Base-by-base conservation (phyloP, 352 stramenopile species). In the Phytophthora sp. region DNA sequence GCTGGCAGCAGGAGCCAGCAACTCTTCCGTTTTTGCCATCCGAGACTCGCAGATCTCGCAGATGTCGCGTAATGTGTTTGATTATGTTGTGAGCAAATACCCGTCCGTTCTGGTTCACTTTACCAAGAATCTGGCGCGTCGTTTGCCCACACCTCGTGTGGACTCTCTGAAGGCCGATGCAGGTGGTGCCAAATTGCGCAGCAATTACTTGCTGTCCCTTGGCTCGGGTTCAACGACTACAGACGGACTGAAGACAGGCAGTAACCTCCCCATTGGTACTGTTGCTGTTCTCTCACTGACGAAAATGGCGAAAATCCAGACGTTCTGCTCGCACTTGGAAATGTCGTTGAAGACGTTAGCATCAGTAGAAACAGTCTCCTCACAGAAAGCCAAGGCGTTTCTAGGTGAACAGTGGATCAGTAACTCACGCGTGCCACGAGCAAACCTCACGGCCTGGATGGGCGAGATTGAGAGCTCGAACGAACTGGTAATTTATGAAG, bases 31-130 rank as follows among this genome's bases (percentile, higher is more conserved):
- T 26, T 94, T 94, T 73, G 86, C 88, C 4, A 87, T 94, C 49
- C 88, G 88, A 27, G 88, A 96, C 57, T 96, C 84, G 0, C 84
- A 94, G 52, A 93, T 96, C 44, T 88, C 86, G n/a, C 79, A 93
- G 47, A 96, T 96, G 88, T 88, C 88, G 2, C 77, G 86, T 8
- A 89, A 87, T 52, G 86, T 96, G 21, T 94, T 96, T 38, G 88
- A 96, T 62, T 96, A 88, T 54, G 73, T 96, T 16, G 80, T 96
- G 46, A 89, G 71, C 45, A 73, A 79, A 11, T 62, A 85, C 29
- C 86, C 88, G 20, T 83, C 70, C 0, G 88, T 94, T 1, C 57
- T 96, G 11, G 64, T 94, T 41, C 83, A 94, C 51, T 94, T 96
- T 29, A 96, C 88, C 15, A 93, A 83, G 15, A 89, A 82, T 27